These are phyloP conservation scores for Suhomyces wounanorum DNA, from an alignment of 1,139 yeast species.

Conservation along the genomic window DNA sequence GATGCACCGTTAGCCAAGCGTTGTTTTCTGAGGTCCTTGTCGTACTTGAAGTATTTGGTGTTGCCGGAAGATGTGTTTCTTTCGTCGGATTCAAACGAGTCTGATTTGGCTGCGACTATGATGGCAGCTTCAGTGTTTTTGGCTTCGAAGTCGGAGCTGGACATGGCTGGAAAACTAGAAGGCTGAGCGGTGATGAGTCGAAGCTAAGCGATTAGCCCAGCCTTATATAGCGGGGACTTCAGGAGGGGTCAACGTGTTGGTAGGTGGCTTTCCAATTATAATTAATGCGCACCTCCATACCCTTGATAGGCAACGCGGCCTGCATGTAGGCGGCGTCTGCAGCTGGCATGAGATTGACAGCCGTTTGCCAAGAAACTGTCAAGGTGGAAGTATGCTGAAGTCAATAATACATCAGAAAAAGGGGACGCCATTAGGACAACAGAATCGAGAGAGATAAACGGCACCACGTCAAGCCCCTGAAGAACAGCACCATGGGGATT, in stretches of 20 bases:
- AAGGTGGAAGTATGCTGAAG: background rate
- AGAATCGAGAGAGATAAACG: background rate
- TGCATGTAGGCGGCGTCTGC: background rate
- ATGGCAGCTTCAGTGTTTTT: constrained; percentile 5
- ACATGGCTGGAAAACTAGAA: background rate
- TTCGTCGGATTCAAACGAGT: constrained; percentile 6
- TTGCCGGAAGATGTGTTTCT: background rate
- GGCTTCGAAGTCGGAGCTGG: constrained; percentile 4
- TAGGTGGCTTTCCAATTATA: background rate
- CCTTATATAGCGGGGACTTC: background rate
- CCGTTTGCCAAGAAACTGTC: background rate
- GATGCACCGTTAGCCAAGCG: constrained; percentile 34
- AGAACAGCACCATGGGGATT: background rate
- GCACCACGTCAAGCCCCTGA: background rate
- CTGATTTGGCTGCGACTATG: constrained; percentile 4
- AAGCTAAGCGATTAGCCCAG: background rate
- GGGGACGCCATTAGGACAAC: background rate
- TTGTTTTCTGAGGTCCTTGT: constrained; percentile 33
- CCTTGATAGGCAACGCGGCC: background rate
- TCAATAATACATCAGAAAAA: background rate
- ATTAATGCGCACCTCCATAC: background rate
- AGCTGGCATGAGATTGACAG: background rate
- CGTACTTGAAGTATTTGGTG: constrained; percentile 26
- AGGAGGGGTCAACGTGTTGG: background rate
- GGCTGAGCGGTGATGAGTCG: background rate